Percentiles rank a stretch among this genome's conserved stretches.
These are phyloP conservation scores for Berberis thunbergii DNA, from an alignment of 164 flowering plant species.

Conservation along the genomic window DNA sequence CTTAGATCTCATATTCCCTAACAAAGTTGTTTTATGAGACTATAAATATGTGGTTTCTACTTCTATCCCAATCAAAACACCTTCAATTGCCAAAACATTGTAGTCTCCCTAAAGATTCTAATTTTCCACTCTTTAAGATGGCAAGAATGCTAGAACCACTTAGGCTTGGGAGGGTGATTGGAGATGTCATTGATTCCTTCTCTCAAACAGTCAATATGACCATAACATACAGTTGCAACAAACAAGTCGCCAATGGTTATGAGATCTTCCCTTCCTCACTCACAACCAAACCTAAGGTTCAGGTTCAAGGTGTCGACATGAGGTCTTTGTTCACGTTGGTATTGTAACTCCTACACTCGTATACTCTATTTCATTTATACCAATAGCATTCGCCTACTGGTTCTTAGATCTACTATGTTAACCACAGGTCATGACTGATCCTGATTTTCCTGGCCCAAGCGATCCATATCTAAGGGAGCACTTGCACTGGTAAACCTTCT, in stretches of 20 bases:
- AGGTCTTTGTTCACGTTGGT: constrained; percentile 83
- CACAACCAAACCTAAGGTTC: constrained; percentile 47
- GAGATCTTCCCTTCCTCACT: constrained; percentile 64
- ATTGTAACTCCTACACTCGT: neutral
- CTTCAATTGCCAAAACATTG: neutral
- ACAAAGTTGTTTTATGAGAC: neutral
- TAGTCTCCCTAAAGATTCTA: neutral
- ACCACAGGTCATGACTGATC: constrained; percentile 65
- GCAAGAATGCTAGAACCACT: constrained; percentile 48
- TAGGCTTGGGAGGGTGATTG: constrained; percentile 60
- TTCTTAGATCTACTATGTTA: neutral
- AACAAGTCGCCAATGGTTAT: constrained; percentile 58
- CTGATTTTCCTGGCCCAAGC: constrained; percentile 87
- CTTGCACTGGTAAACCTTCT: constrained; percentile 6
- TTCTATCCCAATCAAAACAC: neutral
- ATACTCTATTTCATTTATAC: neutral
- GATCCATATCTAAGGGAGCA: constrained; percentile 74
- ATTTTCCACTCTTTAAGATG: constrained; percentile 13
- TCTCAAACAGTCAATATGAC: constrained; percentile 42
- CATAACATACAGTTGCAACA: constrained; percentile 37
- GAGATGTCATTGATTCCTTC: constrained; percentile 73
- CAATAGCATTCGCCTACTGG: neutral
- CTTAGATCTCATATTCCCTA: neutral
- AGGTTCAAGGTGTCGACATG: constrained; percentile 61
- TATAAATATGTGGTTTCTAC: neutral